phyloP scores from a whole-genome alignment of 2,329 filamentous ascomycete species.

The Zasmidium angulare region DNA sequence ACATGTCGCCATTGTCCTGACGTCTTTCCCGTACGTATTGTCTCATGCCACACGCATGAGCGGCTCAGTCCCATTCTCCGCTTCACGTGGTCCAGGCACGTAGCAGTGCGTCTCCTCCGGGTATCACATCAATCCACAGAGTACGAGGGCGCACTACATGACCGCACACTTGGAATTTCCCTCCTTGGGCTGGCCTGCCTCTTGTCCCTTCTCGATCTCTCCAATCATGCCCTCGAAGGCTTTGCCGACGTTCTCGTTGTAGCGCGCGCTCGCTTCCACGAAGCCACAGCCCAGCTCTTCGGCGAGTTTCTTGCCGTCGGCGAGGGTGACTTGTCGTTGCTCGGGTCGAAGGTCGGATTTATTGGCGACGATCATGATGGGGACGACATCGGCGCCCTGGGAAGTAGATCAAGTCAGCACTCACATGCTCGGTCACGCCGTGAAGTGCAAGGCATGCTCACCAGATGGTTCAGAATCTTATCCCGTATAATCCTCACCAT shows the following conservation, averaged over 20 bases:
- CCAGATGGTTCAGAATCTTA: slow-evolving; percentile 95
- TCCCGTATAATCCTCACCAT: slow-evolving; percentile 96
- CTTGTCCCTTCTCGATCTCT: slow-evolving; percentile 83
- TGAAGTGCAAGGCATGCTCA: slow-evolving; percentile 50
- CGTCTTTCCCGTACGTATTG: too few relatives aligned
- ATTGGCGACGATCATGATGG: slow-evolving; percentile 93
- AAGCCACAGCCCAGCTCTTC: slow-evolving; percentile 89
- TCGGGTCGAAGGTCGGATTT: slow-evolving; percentile 92
- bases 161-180: slow-evolving; percentile 77
- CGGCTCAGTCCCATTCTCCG: too few relatives aligned
- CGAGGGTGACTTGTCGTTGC: slow-evolving; percentile 83
- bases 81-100: too few relatives aligned
- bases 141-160: slow-evolving; percentile 61
- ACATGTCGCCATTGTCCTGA: too few relatives aligned
- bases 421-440: too few relatives aligned
- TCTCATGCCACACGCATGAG: too few relatives aligned
- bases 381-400: slow-evolving; percentile 87
- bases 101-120: too few relatives aligned
- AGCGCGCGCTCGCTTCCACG: slow-evolving; percentile 91
- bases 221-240: slow-evolving; percentile 92
- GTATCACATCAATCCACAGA: neutral
- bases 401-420: too few relatives aligned
- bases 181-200: slow-evolving; percentile 82
- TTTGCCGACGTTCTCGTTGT: slow-evolving; percentile 89
- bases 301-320: slow-evolving; percentile 80